These are phyloP conservation scores for Sphaerulina populicola DNA, from an alignment of 2,329 filamentous ascomycete genomes.

Conservation along the genomic window DNA sequence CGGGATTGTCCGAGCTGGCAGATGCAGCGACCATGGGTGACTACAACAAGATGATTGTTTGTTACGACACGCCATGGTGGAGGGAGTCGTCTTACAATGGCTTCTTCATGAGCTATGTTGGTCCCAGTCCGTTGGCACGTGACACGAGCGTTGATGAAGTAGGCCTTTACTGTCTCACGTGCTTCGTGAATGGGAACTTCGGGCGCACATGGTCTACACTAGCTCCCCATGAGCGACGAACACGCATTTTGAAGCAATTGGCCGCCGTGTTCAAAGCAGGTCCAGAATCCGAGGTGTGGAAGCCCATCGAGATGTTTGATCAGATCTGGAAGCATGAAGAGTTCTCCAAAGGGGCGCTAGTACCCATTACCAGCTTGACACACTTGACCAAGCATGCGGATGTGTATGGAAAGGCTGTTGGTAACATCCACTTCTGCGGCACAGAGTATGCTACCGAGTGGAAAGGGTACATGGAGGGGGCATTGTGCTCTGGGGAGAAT, in stretches of 20 bases:
- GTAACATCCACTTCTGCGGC: conserved; percentile 10
- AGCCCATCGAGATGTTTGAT: conserved; percentile 4
- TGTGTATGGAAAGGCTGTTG: conserved; percentile 4
- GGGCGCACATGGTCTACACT: conserved; percentile 5
- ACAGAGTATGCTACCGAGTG: conserved; percentile 10
- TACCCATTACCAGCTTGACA: conserved; percentile 1
- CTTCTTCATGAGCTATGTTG: conserved; percentile 6
- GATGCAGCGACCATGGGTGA: background rate
- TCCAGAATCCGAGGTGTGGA: conserved; percentile 4
- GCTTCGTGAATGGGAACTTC: conserved; percentile 4
- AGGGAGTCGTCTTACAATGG: conserved; percentile 3
- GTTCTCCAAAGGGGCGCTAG: conserved; percentile 2
- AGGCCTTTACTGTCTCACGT: conserved; percentile 3
- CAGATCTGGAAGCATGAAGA: conserved; percentile 6
- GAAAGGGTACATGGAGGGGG: conserved; percentile 14
- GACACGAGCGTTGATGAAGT: conserved; percentile 4
- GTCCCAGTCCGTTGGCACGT: background rate
- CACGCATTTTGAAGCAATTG: conserved; percentile 4
- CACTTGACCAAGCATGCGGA: conserved; percentile 5
- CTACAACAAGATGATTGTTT: conserved; percentile 7
- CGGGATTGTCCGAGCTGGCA: background rate
- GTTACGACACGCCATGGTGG: conserved; percentile 8
- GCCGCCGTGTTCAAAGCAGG: conserved; percentile 2
- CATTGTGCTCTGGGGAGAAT: conserved; percentile 5
- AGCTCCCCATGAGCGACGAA: conserved; percentile 2